A percentile compares a stretch with the other conserved stretches of the same genome.
These are phyloP conservation scores for Thermochaetoides dissita DNA, from an alignment of 2,329 filamentous ascomycete genomes.

Conservation along the genomic window DNA sequence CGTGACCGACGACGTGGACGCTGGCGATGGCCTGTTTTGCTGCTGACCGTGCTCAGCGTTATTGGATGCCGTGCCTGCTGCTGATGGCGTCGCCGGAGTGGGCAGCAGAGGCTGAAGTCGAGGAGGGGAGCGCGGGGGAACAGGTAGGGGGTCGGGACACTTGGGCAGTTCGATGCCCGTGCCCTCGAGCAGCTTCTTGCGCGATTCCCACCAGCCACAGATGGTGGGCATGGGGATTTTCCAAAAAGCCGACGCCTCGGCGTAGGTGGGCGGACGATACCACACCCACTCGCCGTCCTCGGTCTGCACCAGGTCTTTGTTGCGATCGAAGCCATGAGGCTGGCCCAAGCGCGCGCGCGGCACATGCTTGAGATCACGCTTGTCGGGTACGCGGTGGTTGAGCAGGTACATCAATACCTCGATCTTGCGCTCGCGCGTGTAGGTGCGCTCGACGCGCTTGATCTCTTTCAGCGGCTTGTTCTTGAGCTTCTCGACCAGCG, in stretches of 20 bases:
- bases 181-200: conserved; percentile 12
- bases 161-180: conserved; percentile 11
- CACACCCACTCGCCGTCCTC: conserved; percentile 10
- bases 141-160: not conserved
- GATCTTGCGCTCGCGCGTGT: conserved; percentile 13
- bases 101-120: not conserved
- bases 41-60: not conserved
- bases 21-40: not conserved
- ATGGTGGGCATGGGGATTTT: conserved; percentile 13
- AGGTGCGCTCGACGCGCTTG: conserved; percentile 10
- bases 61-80: too few relatives aligned
- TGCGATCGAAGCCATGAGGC: conserved; percentile 8
- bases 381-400: conserved; percentile 11
- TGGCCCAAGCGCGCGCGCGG: conserved; percentile 12
- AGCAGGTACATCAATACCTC: conserved; percentile 13
- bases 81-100: too few relatives aligned
- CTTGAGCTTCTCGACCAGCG: conserved; percentile 5
- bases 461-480: conserved; percentile 10
- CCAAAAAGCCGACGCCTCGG: conserved; percentile 11
- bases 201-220: conserved; percentile 13
- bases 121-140: too few relatives aligned
- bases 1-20: not conserved
- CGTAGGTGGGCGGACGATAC: conserved; percentile 12
- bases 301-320: conserved; percentile 9
- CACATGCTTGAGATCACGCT: not conserved